These are phyloP conservation scores for Coemansia sp. DNA, from an alignment of 192 early-diverging fungal species.

Conservation along the genomic window DNA sequence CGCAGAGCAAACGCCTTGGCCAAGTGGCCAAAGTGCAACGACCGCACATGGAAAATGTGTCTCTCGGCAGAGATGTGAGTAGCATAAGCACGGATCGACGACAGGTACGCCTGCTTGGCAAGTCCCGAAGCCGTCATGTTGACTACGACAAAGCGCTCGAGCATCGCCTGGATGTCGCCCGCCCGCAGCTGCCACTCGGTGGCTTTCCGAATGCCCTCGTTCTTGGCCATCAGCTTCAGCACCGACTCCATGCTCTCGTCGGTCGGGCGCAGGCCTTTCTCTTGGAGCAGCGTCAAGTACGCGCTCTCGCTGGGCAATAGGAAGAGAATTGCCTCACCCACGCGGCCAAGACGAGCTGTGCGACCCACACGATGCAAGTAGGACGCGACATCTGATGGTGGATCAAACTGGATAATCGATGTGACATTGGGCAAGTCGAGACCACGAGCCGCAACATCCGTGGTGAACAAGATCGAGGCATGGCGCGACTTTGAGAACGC, in stretches of 20 bases:
- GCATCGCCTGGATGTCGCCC: conserved; percentile 45
- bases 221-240: conserved; percentile 59
- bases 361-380: conserved; percentile 98
- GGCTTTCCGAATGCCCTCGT: conserved; percentile 39
- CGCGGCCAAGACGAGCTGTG: conserved; percentile 91
- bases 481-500: conserved; percentile 64
- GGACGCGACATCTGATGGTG: conserved; percentile 89
- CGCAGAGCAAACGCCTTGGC: conserved; percentile 97
- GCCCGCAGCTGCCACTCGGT: conserved; percentile 53
- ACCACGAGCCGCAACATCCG: conserved; percentile 97
- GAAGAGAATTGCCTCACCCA: conserved; percentile 85
- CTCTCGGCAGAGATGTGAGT: conserved; percentile 85
- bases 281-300: conserved; percentile 68
- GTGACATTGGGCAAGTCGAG: conserved; percentile 94
- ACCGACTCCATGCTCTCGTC: conserved; percentile 65
- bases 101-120: conserved; percentile 83
- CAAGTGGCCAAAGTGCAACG: conserved; percentile 95
- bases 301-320: conserved; percentile 88
- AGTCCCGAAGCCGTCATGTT: conserved; percentile 45
- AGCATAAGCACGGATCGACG: conserved; percentile 91
- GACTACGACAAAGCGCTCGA: conserved; percentile 46
- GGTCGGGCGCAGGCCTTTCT: conserved; percentile 64
- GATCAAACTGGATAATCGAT: conserved; percentile 94
- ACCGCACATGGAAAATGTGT: conserved; percentile 93
- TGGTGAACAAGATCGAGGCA: conserved; percentile 87